Conservation (phyloP, 768 basidiomycete genomes). For the Psilocybe azurescens region DNA sequence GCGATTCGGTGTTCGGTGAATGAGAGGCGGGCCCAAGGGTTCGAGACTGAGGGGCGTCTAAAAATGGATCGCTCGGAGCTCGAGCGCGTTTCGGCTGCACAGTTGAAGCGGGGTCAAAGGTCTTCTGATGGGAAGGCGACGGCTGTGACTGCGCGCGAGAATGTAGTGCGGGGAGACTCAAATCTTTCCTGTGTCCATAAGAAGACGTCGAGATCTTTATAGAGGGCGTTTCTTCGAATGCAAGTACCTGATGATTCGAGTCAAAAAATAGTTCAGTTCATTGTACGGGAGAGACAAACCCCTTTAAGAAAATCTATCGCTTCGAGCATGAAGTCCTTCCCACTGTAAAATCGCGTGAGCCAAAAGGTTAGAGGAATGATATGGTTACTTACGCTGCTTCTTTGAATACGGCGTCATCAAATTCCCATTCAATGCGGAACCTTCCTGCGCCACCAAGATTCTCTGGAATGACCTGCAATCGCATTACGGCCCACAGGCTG, state of each 20-base stretch:
- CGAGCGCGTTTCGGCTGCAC: slow-evolving; percentile 66
- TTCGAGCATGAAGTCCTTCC: slow-evolving; percentile 94
- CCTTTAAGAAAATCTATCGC: slow-evolving; percentile 91
- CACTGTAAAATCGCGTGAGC: slow-evolving; percentile 51
- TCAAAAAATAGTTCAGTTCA: slow-evolving; percentile 11
- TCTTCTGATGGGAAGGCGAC: slow-evolving; percentile 46
- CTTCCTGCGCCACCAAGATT: slow-evolving; percentile 81
- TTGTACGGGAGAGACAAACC: slow-evolving; percentile 50
- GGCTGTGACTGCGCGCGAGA: slow-evolving; percentile 64
- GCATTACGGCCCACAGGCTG: slow-evolving; percentile 77
- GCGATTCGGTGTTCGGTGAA: slow-evolving; percentile 38
- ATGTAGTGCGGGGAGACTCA: slow-evolving; percentile 46
- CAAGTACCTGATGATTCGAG: slow-evolving; percentile 46
- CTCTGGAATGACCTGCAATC: slow-evolving; percentile 81
- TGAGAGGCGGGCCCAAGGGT: slow-evolving; percentile 61
- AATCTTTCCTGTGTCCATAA: slow-evolving; percentile 38
- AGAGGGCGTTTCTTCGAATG: slow-evolving; percentile 73
- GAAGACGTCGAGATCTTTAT: slow-evolving; percentile 39
- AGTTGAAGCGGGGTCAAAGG: slow-evolving; percentile 45
- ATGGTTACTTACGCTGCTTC: slow-evolving; percentile 81
- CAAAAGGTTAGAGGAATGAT: slow-evolving; percentile 18
- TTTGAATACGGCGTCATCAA: slow-evolving; percentile 94
- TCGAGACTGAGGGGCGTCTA: slow-evolving; percentile 71
- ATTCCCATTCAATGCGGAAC: slow-evolving; percentile 82
- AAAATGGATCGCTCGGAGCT: slow-evolving; percentile 81